Conservation (phyloP, 768 basidiomycete genomes). For the Boletus huronensis region DNA sequence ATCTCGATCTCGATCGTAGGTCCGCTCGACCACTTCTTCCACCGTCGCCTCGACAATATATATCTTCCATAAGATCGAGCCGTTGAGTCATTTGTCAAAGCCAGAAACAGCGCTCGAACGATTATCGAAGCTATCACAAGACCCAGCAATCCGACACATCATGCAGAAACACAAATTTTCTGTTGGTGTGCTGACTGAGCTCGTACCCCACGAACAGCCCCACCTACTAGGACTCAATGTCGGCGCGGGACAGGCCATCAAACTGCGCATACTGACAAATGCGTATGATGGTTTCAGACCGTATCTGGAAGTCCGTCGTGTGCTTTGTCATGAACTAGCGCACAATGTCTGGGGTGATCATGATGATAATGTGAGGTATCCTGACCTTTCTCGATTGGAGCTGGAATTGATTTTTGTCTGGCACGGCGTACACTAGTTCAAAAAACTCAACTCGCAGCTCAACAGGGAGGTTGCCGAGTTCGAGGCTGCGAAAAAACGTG, state of each 20-base stretch:
- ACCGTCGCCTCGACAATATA: conserved; percentile 41
- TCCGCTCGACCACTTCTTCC: conserved; percentile 53
- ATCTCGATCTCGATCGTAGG: conserved; percentile 30
- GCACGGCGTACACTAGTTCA: conserved; percentile 52
- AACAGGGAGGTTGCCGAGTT: conserved; percentile 71
- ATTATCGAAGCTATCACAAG: conserved; percentile 58
- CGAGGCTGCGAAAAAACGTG: conserved; percentile 49
- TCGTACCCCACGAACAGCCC: conserved; percentile 75
- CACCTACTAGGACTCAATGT: conserved; percentile 66
- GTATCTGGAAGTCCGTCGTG: conserved; percentile 61
- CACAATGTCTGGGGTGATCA: conserved; percentile 76
- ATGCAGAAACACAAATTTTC: conserved; percentile 69
- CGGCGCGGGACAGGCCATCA: conserved; percentile 59
- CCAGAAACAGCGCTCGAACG: conserved; percentile 53
- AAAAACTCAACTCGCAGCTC: conserved; percentile 67
- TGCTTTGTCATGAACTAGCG: conserved; percentile 73
- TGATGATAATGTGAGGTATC: conserved; percentile 58
- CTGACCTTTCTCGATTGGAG: not conserved
- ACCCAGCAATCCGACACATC: conserved; percentile 65
- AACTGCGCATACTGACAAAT: conserved; percentile 66
- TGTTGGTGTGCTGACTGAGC: conserved; percentile 69
- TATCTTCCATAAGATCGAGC: conserved; percentile 61
- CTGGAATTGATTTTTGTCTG: not conserved
- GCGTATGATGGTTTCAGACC: conserved; percentile 67
- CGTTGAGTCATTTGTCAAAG: conserved; percentile 62